phyloP scores from a whole-genome alignment of 257 asterid genomes.

The Forsythia viridissima region DNA sequence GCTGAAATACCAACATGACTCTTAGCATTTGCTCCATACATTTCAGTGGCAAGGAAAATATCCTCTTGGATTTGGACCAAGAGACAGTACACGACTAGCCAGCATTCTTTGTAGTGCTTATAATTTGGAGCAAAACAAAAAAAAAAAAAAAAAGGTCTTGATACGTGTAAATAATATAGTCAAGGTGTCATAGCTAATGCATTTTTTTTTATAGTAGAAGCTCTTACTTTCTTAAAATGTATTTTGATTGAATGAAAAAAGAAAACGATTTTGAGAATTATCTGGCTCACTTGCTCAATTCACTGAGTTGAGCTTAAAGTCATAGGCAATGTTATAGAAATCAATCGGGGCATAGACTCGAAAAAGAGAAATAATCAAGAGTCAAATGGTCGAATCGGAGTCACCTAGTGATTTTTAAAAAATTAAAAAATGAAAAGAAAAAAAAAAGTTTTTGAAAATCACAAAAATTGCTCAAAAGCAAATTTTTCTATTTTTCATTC shows the following conservation, averaged over 20 bases:
- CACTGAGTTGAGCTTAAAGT: no score
- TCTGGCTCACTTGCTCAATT: neutral
- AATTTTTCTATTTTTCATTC: no score
- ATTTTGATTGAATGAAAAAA: neutral
- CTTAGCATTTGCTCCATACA: neutral
- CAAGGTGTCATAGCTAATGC: neutral
- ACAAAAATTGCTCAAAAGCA: no score
- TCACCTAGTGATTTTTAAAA: no score
- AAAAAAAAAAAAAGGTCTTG: neutral
- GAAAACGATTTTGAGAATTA: neutral
- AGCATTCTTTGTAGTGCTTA: neutral
- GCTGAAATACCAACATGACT: conserved; percentile 22
- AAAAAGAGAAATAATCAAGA: no score
- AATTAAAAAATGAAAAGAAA: no score
- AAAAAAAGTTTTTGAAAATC: no score
- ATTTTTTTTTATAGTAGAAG: neutral
- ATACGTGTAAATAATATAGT: neutral
- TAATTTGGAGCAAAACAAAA: neutral
- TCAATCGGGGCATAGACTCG: no score
- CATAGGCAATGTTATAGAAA: no score
- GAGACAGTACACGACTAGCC: neutral
- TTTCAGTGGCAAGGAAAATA: neutral
- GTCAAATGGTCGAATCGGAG: no score
- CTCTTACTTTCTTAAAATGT: neutral
- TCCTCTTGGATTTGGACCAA: neutral